These are phyloP conservation scores for Haemoproteus tartakovskyi DNA, from an alignment of 169 alveolate genomes.

Conservation along the genomic window DNA sequence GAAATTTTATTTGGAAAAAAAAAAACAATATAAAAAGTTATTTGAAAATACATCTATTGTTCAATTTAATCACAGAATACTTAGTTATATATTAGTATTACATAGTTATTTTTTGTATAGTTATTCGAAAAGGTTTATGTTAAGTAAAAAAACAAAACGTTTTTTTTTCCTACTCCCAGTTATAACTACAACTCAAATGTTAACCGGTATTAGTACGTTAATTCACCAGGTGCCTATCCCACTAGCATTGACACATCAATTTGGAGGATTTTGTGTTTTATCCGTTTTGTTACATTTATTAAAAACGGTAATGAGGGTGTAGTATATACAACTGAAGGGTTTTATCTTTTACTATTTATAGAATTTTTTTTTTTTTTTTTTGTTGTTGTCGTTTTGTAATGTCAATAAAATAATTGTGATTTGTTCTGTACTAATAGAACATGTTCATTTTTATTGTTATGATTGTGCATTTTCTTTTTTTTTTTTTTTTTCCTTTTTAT, in stretches of 20 bases:
- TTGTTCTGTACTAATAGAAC: too few species aligned
- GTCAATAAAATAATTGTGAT: too few species aligned
- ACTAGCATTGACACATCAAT: conserved; percentile 76
- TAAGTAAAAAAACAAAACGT: conserved; percentile 57
- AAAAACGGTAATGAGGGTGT: not conserved
- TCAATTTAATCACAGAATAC: conserved; percentile 84
- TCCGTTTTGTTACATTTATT: conserved; percentile 68
- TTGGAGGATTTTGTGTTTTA: conserved; percentile 74
- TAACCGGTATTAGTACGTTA: conserved; percentile 70
- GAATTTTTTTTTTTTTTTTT: too few species aligned
- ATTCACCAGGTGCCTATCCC: conserved; percentile 76
- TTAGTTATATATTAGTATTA: conserved; percentile 73
- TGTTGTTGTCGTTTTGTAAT: too few species aligned
- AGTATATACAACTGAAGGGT: not conserved
- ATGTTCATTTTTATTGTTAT: too few species aligned
- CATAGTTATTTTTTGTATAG: conserved; percentile 48
- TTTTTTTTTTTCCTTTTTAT: too few species aligned
- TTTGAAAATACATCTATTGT: conserved; percentile 81
- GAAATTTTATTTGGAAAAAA: conserved; percentile 22
- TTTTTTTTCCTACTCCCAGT: conserved; percentile 73
- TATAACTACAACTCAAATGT: conserved; percentile 69
- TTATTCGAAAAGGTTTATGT: conserved; percentile 20
- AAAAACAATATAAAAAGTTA: conserved; percentile 64
- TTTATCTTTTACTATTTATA: too few species aligned
- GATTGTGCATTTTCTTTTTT: too few species aligned